phyloP scores from a whole-genome alignment of 306 rosid genomes.

The Dryas alaskensis region DNA sequence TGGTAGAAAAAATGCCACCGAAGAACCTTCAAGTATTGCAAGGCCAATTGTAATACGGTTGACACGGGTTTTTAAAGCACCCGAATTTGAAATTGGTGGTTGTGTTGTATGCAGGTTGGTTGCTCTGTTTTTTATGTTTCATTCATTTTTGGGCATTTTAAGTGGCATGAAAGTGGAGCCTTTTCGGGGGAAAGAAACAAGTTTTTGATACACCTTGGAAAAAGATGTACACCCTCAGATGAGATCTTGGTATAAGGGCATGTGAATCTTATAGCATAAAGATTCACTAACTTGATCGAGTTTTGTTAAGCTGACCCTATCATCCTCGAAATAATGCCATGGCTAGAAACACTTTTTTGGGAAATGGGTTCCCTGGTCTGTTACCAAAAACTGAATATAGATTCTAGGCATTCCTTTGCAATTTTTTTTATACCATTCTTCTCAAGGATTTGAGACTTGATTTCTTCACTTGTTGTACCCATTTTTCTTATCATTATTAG shows the following conservation, averaged over 20 bases:
- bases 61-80: conserved; percentile 77
- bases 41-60: conserved; percentile 84
- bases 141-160: not conserved
- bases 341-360: not conserved
- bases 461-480: not conserved
- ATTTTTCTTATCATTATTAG: not conserved
- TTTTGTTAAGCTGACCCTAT: not conserved
- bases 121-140: not conserved
- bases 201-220: not conserved
- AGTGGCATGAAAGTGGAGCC: not conserved
- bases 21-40: conserved; percentile 48
- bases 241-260: not conserved
- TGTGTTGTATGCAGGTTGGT: conserved; percentile 94
- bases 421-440: not conserved
- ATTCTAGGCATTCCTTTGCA: not conserved
- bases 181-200: not conserved
- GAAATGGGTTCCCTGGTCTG: not conserved
- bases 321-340: not conserved
- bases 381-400: not conserved
- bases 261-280: not conserved
- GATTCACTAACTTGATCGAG: not conserved
- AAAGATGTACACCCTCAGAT: too few relatives aligned
- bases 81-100: conserved; percentile 90
- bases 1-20: conserved; percentile 42
- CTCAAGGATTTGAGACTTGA: not conserved